Conservation (phyloP, 495 filamentous ascomycete genomes). For the Articulospora tetracladia region DNA sequence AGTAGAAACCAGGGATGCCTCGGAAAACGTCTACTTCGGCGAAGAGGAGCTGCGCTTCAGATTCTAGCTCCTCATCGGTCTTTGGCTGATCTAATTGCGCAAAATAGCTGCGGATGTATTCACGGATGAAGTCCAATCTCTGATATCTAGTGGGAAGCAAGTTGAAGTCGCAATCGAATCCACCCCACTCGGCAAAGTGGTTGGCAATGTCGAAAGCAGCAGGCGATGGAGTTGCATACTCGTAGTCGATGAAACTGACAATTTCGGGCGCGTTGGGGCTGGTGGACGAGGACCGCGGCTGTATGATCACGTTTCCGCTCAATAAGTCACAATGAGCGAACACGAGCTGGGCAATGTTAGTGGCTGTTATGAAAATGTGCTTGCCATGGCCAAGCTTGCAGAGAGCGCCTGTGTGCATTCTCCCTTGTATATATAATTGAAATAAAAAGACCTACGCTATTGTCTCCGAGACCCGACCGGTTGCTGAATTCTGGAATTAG, state of each 20-base stretch:
- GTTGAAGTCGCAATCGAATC: slow-evolving; percentile 89
- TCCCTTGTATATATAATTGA: too few relatives aligned
- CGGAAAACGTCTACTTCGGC: slow-evolving; percentile 83
- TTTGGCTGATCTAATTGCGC: slow-evolving; percentile 26
- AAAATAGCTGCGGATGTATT: slow-evolving; percentile 69
- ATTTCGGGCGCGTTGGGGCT: slow-evolving; percentile 26
- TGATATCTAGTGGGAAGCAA: slow-evolving; percentile 76
- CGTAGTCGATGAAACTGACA: slow-evolving; percentile 96
- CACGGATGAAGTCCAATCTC: slow-evolving; percentile 75
- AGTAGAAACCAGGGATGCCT: slow-evolving; percentile 82
- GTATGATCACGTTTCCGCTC: slow-evolving; percentile 89
- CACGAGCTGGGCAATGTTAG: slow-evolving; percentile 54
- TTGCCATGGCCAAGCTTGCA: neutral
- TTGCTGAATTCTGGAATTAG: slow-evolving; percentile 67
- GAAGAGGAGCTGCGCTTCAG: slow-evolving; percentile 57
- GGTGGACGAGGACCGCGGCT: slow-evolving; percentile 42
- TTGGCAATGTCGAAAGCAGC: slow-evolving; percentile 99
- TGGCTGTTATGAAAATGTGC: neutral
- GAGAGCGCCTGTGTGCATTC: neutral
- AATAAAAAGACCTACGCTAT: slow-evolving; percentile 70
- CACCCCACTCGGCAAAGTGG: slow-evolving; percentile 98
- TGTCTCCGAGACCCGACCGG: slow-evolving; percentile 64
- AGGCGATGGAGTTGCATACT: slow-evolving; percentile 90
- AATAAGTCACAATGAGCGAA: slow-evolving; percentile 96
- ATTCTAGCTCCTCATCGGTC: slow-evolving; percentile 45